Conservation (phyloP, 2,329 filamentous ascomycete genomes). For the Aspergillus ochraceoroseus region DNA sequence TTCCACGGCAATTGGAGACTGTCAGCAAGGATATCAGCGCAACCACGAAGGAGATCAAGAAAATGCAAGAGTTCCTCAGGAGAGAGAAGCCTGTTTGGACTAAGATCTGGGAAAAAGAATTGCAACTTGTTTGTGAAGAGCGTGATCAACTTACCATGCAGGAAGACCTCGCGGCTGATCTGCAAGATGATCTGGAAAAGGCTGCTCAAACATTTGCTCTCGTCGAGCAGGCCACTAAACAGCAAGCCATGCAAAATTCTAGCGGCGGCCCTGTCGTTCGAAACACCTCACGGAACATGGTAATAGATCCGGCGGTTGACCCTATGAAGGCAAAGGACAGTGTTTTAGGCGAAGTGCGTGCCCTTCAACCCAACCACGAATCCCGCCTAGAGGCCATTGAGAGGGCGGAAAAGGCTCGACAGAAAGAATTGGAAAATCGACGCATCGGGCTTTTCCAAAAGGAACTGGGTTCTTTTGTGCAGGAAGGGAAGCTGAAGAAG, state of each 20-base stretch:
- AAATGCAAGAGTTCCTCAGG: conserved; percentile 86
- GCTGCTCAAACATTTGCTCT: conserved; percentile 87
- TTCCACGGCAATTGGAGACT: conserved; percentile 81
- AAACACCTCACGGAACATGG: conserved; percentile 50
- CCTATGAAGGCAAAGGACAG: conserved; percentile 82
- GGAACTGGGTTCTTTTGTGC: conserved; percentile 78
- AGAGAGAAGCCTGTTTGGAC: conserved; percentile 95
- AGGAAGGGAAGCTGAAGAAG: conserved; percentile 90
- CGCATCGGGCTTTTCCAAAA: conserved; percentile 72
- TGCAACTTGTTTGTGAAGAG: conserved; percentile 93
- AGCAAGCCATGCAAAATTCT: conserved; percentile 71
- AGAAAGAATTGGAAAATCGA: conserved; percentile 78
- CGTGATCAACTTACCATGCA: conserved; percentile 92
- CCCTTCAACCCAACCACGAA: conserved; percentile 90
- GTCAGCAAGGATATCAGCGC: conserved; percentile 82
- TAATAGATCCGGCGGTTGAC: conserved; percentile 55
- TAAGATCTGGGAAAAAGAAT: conserved; percentile 98
- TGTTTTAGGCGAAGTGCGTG: conserved; percentile 86
- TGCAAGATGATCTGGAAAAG: conserved; percentile 93
- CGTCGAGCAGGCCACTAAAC: conserved; percentile 96
- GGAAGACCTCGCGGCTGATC: conserved; percentile 86
- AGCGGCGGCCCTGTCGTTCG: conserved; percentile 42
- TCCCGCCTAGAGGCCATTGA: conserved; percentile 91
- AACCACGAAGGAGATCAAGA: conserved; percentile 81
- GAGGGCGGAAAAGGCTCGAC: conserved; percentile 84